Evolutionary conservation across 306 rosid genomes (phyloP), one percentile per base, ranked within the genome.

Genomic region (Quercus berberidifolia): DNA sequence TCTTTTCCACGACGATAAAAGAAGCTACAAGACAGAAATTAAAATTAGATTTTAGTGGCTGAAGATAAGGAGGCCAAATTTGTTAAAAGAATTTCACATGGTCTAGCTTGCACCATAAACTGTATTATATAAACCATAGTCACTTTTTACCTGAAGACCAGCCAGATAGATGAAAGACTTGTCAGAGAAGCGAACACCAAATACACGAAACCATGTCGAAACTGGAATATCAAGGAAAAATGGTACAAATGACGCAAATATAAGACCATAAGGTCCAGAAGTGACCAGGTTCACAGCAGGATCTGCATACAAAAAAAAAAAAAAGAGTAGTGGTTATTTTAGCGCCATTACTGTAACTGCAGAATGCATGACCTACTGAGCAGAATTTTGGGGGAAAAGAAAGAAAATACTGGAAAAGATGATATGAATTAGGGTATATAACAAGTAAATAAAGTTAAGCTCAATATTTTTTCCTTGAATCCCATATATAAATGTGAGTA

Each of bases 151-250:
- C 99, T 95, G 98, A 57, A 96, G 81, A 76, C 98, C 99, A 21
- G 97, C 99, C 31, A 96, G 89, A 90, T 96, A 96, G 80, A 96
- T 85, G 94, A 93, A 93, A 69, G 97, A 86, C 86, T 96, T 96
- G 73, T 96, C 96, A 72, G 99, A 96, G 90, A 96, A 96, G 74
- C 69, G 86, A 76, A 90, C 75, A 62, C 97, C 91, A 83, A 85
- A 88, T 31, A 96, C 88, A 81, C 89, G 94, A 79, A 93, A 88
- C 64, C 89, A 90, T 49, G 97, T 96, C 62, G 99, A 96, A 84
- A 96, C 91, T 15, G 99, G 99, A 84, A 93, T 96, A 88, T 91
- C 99, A 79, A 96, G 86, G 98, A 96, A 91, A 83, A 96, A 96
- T 55, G 97, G 99, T 25, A 93, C 88, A 80, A 91, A 93, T 7